A percentile compares a stretch with the other conserved stretches of the same genome.
Conservation (phyloP, 2,329 filamentous ascomycete species). For the Epichloe festucae region DNA sequence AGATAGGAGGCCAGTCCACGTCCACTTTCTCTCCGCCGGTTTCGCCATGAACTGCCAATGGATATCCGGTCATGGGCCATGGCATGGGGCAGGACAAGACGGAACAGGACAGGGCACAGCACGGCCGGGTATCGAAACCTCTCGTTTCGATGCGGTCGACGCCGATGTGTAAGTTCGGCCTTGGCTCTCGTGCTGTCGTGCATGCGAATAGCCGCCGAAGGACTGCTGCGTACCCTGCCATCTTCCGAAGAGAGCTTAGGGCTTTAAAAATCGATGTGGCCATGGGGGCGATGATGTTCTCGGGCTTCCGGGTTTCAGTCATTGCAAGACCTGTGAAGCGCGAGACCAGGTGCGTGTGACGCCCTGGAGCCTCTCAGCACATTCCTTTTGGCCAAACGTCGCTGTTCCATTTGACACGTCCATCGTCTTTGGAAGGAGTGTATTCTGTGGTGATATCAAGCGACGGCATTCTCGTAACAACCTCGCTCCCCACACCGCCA, state of each 20-base stretch:
- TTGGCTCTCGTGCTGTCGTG: constrained; percentile 13
- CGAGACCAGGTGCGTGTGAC: not conserved
- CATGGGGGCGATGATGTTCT: constrained; percentile 1
- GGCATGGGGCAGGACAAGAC: not conserved
- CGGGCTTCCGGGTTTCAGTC: not conserved
- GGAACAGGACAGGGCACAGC: not conserved
- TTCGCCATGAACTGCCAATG: not conserved
- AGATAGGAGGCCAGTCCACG: not conserved
- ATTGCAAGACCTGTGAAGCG: not conserved
- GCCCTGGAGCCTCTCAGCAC: not conserved
- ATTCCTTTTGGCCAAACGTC: too few relatives aligned
- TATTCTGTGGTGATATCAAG: too few relatives aligned
- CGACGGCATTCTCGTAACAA: too few relatives aligned
- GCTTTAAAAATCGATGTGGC: constrained; percentile 1
- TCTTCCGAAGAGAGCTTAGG: constrained; percentile 2
- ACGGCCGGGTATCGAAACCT: not conserved
- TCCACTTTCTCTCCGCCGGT: not conserved
- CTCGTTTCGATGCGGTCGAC: not conserved
- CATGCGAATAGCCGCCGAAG: constrained; percentile 20
- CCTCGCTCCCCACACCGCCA: too few relatives aligned
- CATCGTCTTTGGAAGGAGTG: not conserved
- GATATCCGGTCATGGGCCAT: not conserved
- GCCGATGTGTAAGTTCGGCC: not conserved
- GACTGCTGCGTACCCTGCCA: constrained; percentile 6
- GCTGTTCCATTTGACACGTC: too few relatives aligned